These are phyloP conservation scores for Thelonectria rubi DNA, from an alignment of 2,329 filamentous ascomycete genomes.

Conservation along the genomic window DNA sequence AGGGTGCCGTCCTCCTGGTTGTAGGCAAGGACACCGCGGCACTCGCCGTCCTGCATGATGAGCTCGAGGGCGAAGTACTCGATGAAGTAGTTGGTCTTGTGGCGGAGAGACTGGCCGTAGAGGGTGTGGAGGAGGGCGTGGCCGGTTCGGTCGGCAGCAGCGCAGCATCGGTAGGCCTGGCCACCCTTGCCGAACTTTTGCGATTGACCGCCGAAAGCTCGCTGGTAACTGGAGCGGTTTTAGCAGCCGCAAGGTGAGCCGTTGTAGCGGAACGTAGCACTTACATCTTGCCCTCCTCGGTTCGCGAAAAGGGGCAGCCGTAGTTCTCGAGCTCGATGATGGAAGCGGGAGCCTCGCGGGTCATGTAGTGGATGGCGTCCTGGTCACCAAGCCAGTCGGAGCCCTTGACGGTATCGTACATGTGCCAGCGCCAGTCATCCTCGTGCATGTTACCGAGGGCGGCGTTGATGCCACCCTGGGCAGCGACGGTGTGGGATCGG, in stretches of 20 bases:
- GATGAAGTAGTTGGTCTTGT: conserved; percentile 99
- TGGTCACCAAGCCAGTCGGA: conserved; percentile 98
- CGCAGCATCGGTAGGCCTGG: conserved; percentile 96
- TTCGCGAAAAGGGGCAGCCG: conserved; percentile 95
- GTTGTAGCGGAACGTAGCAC: conserved; percentile 42
- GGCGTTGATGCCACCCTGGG: conserved; percentile 86
- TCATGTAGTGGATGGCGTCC: conserved; percentile 99
- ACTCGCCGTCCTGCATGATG: conserved; percentile 97
- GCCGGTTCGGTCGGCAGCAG: conserved; percentile 94
- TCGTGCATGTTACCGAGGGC: conserved; percentile 96
- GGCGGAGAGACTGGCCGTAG: conserved; percentile 94
- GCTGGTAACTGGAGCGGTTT: conserved; percentile 77
- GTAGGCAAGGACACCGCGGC: conserved; percentile 95
- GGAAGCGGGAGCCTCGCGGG: conserved; percentile 87
- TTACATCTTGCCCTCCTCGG: conserved; percentile 93
- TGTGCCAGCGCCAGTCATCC: conserved; percentile 99
- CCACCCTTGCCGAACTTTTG: conserved; percentile 96
- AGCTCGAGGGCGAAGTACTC: conserved; percentile 98
- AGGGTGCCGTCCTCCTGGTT: conserved; percentile 99
- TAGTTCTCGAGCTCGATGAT: conserved; percentile 98
- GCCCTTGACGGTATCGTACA: conserved; percentile 99
- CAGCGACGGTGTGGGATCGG: conserved; percentile 84
- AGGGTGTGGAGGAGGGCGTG: conserved; percentile 98
- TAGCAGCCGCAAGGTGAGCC: conserved; percentile 3
- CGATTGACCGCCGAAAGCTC: conserved; percentile 97